These are phyloP conservation scores for Kazachstania africana DNA, from an alignment of 805 yeast species.

Conservation along the genomic window DNA sequence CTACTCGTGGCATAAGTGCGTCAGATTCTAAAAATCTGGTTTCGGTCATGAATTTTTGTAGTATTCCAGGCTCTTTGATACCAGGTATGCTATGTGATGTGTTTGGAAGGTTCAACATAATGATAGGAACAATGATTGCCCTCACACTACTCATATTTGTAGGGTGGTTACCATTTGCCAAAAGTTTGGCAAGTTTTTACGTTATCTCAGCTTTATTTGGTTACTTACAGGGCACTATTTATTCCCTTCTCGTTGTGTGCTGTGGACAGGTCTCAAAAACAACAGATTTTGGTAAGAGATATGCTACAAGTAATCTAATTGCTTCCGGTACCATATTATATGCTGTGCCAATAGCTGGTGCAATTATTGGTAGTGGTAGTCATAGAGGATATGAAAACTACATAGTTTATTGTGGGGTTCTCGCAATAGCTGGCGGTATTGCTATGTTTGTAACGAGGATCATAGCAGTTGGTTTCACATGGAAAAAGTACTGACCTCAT, in stretches of 20 bases:
- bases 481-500: no score
- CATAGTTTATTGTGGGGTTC: constrained; percentile 27
- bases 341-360: constrained; percentile 40
- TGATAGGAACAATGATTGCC: constrained; percentile 27
- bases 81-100: constrained; percentile 34
- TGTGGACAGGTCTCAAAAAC: constrained; percentile 46
- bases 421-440: no score
- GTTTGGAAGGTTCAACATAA: constrained; percentile 44
- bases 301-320: constrained; percentile 46
- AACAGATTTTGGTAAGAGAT: constrained; percentile 42
- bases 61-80: constrained; percentile 34
- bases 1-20: constrained; percentile 31
- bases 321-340: constrained; percentile 41
- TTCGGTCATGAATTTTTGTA: constrained; percentile 32
- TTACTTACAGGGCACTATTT: constrained; percentile 40
- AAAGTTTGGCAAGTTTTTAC: constrained; percentile 23
- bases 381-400: constrained; percentile 27
- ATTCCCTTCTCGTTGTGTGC: constrained; percentile 46
- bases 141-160: constrained; percentile 25
- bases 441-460: no score
- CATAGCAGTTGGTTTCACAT: no score
- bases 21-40: constrained; percentile 34
- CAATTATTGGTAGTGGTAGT: constrained; percentile 32
- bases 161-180: constrained; percentile 31
- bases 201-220: constrained; percentile 41